phyloP scores from a whole-genome alignment of 1,139 yeast species.

The Blastobotrys proliferans region DNA sequence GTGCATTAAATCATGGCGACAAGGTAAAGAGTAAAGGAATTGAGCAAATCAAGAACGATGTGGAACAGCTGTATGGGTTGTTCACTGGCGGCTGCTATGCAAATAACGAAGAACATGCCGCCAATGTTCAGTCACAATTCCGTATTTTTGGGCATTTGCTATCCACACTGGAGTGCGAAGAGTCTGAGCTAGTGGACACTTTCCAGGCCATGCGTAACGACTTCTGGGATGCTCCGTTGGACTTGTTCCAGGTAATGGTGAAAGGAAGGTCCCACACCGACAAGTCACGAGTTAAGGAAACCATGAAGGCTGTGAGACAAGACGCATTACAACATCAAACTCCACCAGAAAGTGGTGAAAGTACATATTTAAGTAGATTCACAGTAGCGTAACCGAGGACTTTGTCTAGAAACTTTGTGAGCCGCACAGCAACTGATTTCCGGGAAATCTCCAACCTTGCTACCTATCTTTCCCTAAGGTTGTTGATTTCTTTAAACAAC shows the following conservation, averaged over 20 bases:
- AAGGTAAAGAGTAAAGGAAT: slow-evolving; percentile 50
- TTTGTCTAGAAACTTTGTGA: background rate
- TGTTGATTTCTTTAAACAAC: background rate
- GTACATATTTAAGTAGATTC: slow-evolving; percentile 25
- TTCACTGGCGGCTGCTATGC: slow-evolving; percentile 50
- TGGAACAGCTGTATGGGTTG: slow-evolving; percentile 57
- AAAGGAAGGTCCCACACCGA: slow-evolving; percentile 38
- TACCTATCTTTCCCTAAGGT: background rate
- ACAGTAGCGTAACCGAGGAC: background rate
- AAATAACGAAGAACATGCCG: slow-evolving; percentile 14
- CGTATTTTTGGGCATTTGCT: slow-evolving; percentile 68
- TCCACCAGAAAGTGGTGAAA: slow-evolving; percentile 20
- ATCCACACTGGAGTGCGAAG: slow-evolving; percentile 53
- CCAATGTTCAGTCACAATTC: slow-evolving; percentile 46
- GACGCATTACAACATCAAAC: slow-evolving; percentile 30
- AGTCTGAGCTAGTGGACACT: slow-evolving; percentile 47
- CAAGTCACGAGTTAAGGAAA: slow-evolving; percentile 30
- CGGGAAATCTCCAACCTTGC: background rate
- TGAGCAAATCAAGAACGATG: slow-evolving; percentile 62
- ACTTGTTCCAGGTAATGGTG: slow-evolving; percentile 38
- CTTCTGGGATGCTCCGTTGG: slow-evolving; percentile 52
- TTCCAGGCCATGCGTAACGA: slow-evolving; percentile 67
- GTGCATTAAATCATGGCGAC: slow-evolving; percentile 43
- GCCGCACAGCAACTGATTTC: slow-evolving; percentile 4
- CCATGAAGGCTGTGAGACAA: slow-evolving; percentile 32